Conservation (phyloP, 208 protist species). For the Leptomonas seymouri region DNA sequence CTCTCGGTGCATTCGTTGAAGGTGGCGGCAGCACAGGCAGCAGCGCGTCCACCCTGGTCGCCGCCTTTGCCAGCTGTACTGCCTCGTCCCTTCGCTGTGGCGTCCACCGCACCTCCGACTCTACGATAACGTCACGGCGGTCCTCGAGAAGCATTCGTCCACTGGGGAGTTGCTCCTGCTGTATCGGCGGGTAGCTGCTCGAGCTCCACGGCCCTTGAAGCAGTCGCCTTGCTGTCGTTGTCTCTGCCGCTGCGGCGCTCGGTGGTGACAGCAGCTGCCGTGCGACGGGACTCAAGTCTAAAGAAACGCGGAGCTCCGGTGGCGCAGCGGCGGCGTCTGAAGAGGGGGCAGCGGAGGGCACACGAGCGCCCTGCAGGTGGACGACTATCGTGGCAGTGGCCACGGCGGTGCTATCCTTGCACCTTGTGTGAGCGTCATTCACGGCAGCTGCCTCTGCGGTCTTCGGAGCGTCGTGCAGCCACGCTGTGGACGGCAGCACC, state of each 20-base stretch:
- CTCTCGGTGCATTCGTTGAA: too few species aligned
- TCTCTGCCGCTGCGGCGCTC: neutral
- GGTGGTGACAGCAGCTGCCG: neutral
- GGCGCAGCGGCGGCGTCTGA: neutral
- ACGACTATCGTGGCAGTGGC: too few species aligned
- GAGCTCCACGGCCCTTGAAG: neutral
- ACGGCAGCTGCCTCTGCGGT: neutral
- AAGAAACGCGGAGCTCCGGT: slow-evolving; percentile 22
- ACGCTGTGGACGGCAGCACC: slow-evolving; percentile 9
- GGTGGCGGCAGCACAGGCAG: too few species aligned
- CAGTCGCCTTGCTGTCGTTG: neutral
- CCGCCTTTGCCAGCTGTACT: too few species aligned
- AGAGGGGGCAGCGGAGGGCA: neutral
- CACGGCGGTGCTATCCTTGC: too few species aligned
- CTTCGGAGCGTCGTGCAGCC: slow-evolving; percentile 9
- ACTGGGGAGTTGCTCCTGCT: slow-evolving; percentile 21
- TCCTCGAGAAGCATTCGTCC: slow-evolving; percentile 33
- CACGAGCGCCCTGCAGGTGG: too few species aligned
- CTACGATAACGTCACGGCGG: slow-evolving; percentile 46
- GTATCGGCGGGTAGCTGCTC: slow-evolving; percentile 1
- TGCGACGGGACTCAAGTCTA: slow-evolving; percentile 21
- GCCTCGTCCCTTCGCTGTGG: neutral
- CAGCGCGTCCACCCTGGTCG: too few species aligned
- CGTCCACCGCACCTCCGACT: slow-evolving; percentile 7
- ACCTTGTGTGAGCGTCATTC: too few species aligned